Evolutionary conservation across 202 grass and related monocot genomes (phyloP).

Genomic region (Hordeum pubiflorum): DNA sequence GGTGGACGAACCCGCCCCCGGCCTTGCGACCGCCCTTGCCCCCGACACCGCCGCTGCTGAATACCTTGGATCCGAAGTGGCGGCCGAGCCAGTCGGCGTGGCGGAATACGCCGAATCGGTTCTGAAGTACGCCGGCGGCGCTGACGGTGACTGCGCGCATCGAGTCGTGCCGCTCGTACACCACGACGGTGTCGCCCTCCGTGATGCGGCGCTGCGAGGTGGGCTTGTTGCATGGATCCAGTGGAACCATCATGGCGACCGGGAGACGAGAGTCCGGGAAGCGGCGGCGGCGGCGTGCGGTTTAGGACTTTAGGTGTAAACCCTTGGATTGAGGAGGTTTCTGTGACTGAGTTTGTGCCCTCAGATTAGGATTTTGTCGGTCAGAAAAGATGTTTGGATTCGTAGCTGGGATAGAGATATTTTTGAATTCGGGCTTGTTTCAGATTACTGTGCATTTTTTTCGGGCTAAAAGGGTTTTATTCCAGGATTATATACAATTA

Average conservation of each 20-base stretch:
- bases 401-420: not conserved
- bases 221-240: conserved; percentile 32
- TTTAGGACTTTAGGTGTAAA: not conserved
- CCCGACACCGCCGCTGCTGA: conserved; percentile 31
- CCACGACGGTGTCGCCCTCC: conserved; percentile 70
- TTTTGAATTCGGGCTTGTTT: too few species aligned
- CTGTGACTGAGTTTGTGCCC: not conserved
- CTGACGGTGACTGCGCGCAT: conserved; percentile 59
- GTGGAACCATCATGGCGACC: conserved; percentile 37
- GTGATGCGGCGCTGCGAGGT: conserved; percentile 47
- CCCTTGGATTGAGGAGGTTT: not conserved
- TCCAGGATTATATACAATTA: too few species aligned
- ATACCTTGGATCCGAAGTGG: conserved; percentile 75
- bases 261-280: not conserved
- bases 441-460: too few species aligned
- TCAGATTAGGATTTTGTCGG: not conserved
- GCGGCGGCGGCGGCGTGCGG: not conserved
- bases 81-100: conserved; percentile 76
- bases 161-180: conserved; percentile 63
- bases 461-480: too few species aligned
- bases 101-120: conserved; percentile 74
- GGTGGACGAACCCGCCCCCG: conserved; percentile 54
- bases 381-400: not conserved
- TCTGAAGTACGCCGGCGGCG: conserved; percentile 49
- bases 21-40: conserved; percentile 24